Base-by-base conservation (phyloP, 306 rosid species). In the Pueraria montana region DNA sequence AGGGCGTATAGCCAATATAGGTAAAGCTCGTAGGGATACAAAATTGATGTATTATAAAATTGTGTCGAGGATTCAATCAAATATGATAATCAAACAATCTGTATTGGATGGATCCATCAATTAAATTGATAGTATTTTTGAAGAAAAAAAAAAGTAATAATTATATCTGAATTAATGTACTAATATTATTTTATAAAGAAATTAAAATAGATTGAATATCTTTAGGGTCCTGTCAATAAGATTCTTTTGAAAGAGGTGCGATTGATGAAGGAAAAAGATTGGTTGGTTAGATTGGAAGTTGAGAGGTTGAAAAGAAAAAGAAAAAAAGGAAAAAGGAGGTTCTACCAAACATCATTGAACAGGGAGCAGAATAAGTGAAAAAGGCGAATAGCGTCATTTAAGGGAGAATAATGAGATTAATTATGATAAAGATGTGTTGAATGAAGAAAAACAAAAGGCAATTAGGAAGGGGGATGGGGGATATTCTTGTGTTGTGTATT, bases 311-410 rank as follows among this genome's bases (percentile, higher is more conserved):
- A 43, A 72, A 65, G 58, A 36, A 27, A 62, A 27, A 62, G 42
- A 6, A 69, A 43, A 40, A 38, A 73, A 20, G 48, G 0, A 66
- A 67, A 42, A 20, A 43, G 14, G 32, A 3, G 5, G 24, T 49
- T 0, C 0, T 18, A 53, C 61, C 24, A 53, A 21, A 8, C 63
- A 56, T 9, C 36, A 26, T 11, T 24, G n/a, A 70, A 9, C 7
- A 67, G 12, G 17, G 36, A 40, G 3, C 8, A 16, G 9, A 21
- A 76, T 27, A n/a, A 55, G 62, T 14, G 14, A 2, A 56, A 56
- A 56, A 11, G 82, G 84, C 6, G 9, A 84, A 81, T 67, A 56
- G 43, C 82, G 84, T 81, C 71, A 85, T 78, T 79, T 71, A 70
- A 38, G 79, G 73, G 18, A 55, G 23, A 77, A 6, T 38, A 17